Evolutionary conservation across 1,284 basidiomycete species (phyloP), one percentile per base, ranked within the genome.

Genomic region (Heliocybe sulcata): DNA sequence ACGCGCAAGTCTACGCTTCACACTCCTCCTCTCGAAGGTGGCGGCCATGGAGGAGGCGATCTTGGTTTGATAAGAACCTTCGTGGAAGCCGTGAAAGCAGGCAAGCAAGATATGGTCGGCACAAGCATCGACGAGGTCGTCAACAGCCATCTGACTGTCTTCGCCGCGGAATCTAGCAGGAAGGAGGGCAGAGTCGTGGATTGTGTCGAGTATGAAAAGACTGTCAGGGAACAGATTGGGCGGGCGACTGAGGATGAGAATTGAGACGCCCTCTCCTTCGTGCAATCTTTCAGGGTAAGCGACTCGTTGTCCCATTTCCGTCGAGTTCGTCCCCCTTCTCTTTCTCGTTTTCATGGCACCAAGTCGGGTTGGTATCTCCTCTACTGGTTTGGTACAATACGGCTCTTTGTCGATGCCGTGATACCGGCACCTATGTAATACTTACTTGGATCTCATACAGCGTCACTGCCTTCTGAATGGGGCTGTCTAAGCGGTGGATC

Each of bases 21-120:
- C 65, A 63, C 63, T n/a, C 90, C 90, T 1, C 63, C 61, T 22
- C 67, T 66, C 51, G 82, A 87, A 52, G 81, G 82, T 3, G 85
- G 87, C 14, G 81, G 82, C 0, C 91, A 93, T 63, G 90, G 90
- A 20, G 91, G 91, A 31, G 92, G 92, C 1, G 92, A 94, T 65
- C 54, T 77, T 2, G 88, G 90, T 1, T 76, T 94, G 26, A 83
- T 87, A 26, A 68, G 75, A 35, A 69, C 85, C 8, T 94, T 94
- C 64, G 75, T 92, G 27, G 70, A 85, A 58, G 90, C 90, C 0
- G 87, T 93, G 35, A 74, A 75, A 52, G 75, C 72, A 4, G 78
- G 78, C 8, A 72, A 77, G 55, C 90, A 92, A 70, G 69, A 74
- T 1, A 58, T 78, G 45, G 76, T 92, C 31, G 86, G 83, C 38